Conservation (phyloP, 805 yeast species). For the Candida manassasensis region DNA sequence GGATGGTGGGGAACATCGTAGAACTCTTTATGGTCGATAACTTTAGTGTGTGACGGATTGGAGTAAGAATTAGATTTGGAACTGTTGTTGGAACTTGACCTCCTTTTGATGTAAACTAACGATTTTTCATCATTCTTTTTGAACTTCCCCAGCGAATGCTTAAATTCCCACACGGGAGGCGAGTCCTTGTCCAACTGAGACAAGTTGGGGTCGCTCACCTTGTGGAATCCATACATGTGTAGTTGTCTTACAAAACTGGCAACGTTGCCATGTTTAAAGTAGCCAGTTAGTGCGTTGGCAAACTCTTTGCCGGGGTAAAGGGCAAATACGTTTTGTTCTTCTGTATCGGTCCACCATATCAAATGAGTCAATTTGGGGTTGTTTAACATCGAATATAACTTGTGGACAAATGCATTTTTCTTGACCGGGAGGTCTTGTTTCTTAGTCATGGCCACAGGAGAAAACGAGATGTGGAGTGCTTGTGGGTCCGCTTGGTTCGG, state of each 20-base stretch:
- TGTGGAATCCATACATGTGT: conserved; percentile 96
- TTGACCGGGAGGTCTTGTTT: conserved; percentile 32
- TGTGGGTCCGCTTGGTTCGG: no score
- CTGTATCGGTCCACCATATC: conserved; percentile 43
- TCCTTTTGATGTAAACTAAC: conserved; percentile 43
- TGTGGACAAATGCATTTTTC: conserved; percentile 57
- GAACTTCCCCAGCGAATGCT: conserved; percentile 49
- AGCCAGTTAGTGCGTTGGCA: conserved; percentile 56
- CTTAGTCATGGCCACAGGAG: conserved; percentile 17
- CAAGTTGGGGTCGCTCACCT: conserved; percentile 47
- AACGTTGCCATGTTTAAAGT: conserved; percentile 91
- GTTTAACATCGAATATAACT: conserved; percentile 36
- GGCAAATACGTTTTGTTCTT: conserved; percentile 53
- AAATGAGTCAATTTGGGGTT: conserved; percentile 31
- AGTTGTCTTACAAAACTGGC: conserved; percentile 90
- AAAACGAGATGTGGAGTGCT: neutral
- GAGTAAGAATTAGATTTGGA: conserved; percentile 7
- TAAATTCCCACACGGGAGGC: conserved; percentile 51
- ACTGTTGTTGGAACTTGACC: conserved; percentile 35
- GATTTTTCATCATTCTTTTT: conserved; percentile 43
- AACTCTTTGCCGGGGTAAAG: conserved; percentile 62
- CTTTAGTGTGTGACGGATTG: conserved; percentile 1
- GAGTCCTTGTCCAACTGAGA: conserved; percentile 13
- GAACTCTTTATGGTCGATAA: neutral
- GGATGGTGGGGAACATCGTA: neutral